Evolutionary conservation across 768 basidiomycete genomes (phyloP), one percentile per base, ranked within the genome.

Genomic region (Favolaschia claudopus): DNA sequence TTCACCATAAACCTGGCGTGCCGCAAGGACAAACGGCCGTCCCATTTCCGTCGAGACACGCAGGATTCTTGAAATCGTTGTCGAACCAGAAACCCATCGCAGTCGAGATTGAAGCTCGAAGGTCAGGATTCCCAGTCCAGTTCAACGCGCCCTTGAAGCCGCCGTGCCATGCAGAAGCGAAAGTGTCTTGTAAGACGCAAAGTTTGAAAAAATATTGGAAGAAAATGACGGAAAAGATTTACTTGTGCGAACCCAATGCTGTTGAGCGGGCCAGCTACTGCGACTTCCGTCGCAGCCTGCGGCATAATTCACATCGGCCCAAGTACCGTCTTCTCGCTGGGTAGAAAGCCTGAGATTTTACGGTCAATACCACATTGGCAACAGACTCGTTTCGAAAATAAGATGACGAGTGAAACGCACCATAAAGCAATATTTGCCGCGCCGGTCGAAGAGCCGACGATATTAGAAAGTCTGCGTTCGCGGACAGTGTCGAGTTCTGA

Each of bases 231-330:
- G 40, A 40, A 22, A 37, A 44, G 13, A 62, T 72, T 22, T 56
- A 81, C 82, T 70, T 24, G 82, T 72, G 29, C 80, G 78, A n/a
- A 62, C 58, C 81, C 83, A 85, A 60, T 86, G 84, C 17, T 64
- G 65, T 64, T 82, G 75, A 1, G 85, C 85, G 25, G 85, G 85
- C 86, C 86, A 87, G 61, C 83, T 87, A 15, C 83, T 84, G 7
- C 76, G 71, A 53, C 74, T 79, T 10, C 80, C 85, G 38, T 61
- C 62, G 59, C 86, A 87, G 2, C 85, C 85, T 4, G 81, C 69
- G 0, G 81, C 76, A 58, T 86, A 86, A 63, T 86, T 76, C 2
- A 87, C 70, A 52, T 75, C 79, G 0, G 79, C 76, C 82, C 82
- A 83, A 67, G 74, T 77, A 5, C 77, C 78, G 38, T 74, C 59